phyloP scores from a whole-genome alignment of 2,329 filamentous ascomycete species.

The Apiospora hydei region DNA sequence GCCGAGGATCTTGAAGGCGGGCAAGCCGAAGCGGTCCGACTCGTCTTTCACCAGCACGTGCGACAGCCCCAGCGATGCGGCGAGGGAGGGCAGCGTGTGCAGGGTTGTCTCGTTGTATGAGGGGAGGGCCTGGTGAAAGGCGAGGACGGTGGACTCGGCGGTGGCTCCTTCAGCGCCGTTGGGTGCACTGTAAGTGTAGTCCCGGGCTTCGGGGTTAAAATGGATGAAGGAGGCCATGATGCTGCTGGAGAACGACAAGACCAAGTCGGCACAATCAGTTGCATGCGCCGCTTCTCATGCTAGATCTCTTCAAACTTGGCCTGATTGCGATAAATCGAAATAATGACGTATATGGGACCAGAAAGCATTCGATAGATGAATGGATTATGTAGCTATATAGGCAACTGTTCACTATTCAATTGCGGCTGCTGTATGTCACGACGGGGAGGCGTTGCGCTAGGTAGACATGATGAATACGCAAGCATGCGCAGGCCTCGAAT shows the following conservation, averaged over 20 bases:
- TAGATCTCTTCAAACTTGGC: neutral
- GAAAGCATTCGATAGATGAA: neutral
- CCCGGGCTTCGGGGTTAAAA: conserved; percentile 14
- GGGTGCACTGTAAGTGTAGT: neutral
- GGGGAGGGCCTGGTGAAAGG: conserved; percentile 66
- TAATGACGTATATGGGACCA: neutral
- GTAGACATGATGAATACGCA: conserved; percentile 5
- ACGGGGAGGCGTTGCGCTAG: neutral
- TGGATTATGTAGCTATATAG: neutral
- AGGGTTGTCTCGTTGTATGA: conserved; percentile 64
- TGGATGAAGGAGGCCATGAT: neutral
- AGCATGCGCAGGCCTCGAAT: neutral
- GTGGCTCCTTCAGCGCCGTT: neutral
- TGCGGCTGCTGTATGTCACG: neutral
- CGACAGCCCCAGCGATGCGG: conserved; percentile 62
- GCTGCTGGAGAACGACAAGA: neutral
- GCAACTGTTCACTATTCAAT: neutral
- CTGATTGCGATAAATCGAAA: neutral
- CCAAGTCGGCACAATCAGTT: neutral
- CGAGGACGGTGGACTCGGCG: neutral
- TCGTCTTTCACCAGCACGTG: conserved; percentile 76
- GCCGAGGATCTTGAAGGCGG: conserved; percentile 82
- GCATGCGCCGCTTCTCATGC: neutral
- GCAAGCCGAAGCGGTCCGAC: conserved; percentile 70
- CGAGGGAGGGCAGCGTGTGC: conserved; percentile 57